Percentiles rank a stretch among this genome's conserved stretches.
Evolutionary conservation across 2,329 filamentous ascomycete species (phyloP).

Genomic region (Saccharata proteae): DNA sequence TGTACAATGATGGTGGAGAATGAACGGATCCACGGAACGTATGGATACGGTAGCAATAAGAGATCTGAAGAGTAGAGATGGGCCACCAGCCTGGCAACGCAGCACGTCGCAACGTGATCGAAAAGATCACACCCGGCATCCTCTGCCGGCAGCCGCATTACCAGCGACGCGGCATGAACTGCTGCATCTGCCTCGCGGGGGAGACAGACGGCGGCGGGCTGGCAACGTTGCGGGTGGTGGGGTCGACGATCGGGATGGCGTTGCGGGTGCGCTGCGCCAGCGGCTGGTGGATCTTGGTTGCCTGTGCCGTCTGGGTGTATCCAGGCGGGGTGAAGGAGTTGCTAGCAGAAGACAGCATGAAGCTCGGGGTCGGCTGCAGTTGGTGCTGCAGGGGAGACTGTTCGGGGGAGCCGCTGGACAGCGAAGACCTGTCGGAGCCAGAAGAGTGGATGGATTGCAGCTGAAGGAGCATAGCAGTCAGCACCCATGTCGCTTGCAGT

Average conservation of each 20-base stretch:
- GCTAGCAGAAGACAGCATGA: conserved; percentile 55
- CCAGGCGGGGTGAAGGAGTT: conserved; percentile 44
- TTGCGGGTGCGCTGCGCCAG: conserved; percentile 82
- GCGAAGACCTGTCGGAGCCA: conserved; percentile 81
- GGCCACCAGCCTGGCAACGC: conserved; percentile 28
- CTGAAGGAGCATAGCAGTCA: conserved; percentile 35
- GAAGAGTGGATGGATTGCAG: conserved; percentile 83
- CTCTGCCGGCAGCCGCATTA: conserved; percentile 23
- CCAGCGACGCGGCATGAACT: conserved; percentile 37
- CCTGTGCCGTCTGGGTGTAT: conserved; percentile 48
- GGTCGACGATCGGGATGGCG: conserved; percentile 96
- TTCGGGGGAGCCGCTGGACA: conserved; percentile 88
- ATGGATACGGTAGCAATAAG: conserved; percentile 10
- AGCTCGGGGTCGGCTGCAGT: conserved; percentile 55
- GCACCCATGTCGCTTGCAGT: conserved; percentile 19
- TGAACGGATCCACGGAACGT: conserved; percentile 27
- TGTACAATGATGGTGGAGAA: conserved; percentile 30
- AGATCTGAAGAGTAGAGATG: conserved; percentile 11
- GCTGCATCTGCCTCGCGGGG: conserved; percentile 50
- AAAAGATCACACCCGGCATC: conserved; percentile 18
- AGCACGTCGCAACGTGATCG: conserved; percentile 23
- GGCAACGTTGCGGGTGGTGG: conserved; percentile 78
- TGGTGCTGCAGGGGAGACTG: conserved; percentile 83
- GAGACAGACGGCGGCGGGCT: conserved; percentile 71
- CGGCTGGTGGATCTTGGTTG: conserved; percentile 86